Base-by-base conservation (phyloP, 495 filamentous ascomycete genomes). In the Neurospora sp. region DNA sequence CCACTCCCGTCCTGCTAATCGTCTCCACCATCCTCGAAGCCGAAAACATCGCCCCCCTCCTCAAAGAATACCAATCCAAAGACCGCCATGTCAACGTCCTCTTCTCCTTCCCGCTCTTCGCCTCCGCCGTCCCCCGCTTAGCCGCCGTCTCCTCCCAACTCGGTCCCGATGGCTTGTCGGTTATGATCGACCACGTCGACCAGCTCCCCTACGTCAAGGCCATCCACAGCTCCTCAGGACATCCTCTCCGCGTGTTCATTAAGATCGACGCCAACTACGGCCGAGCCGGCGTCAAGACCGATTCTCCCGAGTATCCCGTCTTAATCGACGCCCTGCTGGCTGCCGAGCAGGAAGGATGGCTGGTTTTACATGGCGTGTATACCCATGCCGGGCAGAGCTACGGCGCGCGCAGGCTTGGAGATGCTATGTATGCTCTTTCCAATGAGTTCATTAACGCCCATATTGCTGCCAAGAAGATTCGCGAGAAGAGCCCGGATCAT, bases 301-400 rank as follows among this genome's bases (percentile, higher is more conserved):
- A 79, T n/a, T 87, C 87, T 0, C 74, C 85, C 2, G 82, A 81
- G 11, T 89, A 91, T 74, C 75, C 79, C 1, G 76, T 78, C 0
- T 79, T 94, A 0, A 74, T 93, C 41, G 79, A 84, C 44, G 84
- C 82, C 39, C 78, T 88, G 2, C 78, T 91, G 0, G 74, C 71
- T 18, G 82, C 83, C 4, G 83, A 85, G 2, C 74, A 78, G 0
- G 62, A 69, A 0, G 86, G 87, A 0, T 42, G 71, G n/a, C 81
- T 82, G 10, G 74, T 78, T 0, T 80, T 96, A 4, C 79, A 87
- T 18, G 94, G 93, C 1, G 78, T 95, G 20, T 97, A 96, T 81
- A 88, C 86, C n/a, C 93, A 96, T 79, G 90, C 90, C 5, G 92
- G 93, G 5, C 88, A 93, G 72, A 92, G 89, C 39, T 96, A 97